phyloP scores from a whole-genome alignment of 257 asterid species.

The Capsicum pubescens region DNA sequence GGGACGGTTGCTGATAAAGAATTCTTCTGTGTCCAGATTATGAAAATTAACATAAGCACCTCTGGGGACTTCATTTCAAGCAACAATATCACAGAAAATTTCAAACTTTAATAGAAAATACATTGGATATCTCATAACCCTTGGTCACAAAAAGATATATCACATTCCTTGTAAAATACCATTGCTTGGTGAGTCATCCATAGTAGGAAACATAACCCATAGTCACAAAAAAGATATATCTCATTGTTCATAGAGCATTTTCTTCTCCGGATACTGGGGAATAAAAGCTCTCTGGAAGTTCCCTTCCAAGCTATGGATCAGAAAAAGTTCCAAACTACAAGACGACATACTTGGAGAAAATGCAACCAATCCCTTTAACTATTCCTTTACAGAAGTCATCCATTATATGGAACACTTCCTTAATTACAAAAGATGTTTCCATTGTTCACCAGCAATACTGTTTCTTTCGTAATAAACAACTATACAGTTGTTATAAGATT shows the following conservation, averaged over 20 bases:
- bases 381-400: neutral
- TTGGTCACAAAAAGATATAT: too few species aligned
- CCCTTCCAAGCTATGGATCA: slow-evolving; percentile 10
- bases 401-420: neutral
- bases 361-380: slow-evolving; percentile 11
- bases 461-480: slow-evolving; percentile 28
- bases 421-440: slow-evolving; percentile 10
- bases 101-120: slow-evolving; percentile 16
- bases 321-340: neutral
- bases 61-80: slow-evolving; percentile 4
- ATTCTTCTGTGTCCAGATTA: slow-evolving; percentile 25
- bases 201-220: slow-evolving; percentile 6
- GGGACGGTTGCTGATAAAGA: neutral
- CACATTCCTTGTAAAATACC: slow-evolving; percentile 1
- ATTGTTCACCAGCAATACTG: slow-evolving; percentile 12
- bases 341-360: neutral
- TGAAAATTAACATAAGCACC: slow-evolving; percentile 15
- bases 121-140: neutral
- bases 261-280: neutral
- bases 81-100: neutral
- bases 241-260: slow-evolving; percentile 23
- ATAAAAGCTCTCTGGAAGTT: slow-evolving; percentile 14
- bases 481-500: neutral
- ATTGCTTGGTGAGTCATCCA: neutral
- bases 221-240: neutral